These are phyloP conservation scores for Aurinia saxatilis DNA, from an alignment of 345 rosid species.

Conservation along the genomic window DNA sequence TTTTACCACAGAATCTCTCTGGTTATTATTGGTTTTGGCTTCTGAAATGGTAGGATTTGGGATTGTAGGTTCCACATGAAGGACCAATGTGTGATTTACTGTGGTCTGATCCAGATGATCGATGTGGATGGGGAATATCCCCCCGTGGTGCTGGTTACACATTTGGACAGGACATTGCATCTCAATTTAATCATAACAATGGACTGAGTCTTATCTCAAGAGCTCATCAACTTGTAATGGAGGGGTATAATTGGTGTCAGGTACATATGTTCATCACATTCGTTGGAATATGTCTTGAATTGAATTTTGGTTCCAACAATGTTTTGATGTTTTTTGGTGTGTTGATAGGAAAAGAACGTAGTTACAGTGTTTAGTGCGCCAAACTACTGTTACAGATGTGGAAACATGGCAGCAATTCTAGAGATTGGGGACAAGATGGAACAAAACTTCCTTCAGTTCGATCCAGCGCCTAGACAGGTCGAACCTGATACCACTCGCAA, in stretches of 20 bases:
- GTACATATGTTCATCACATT: not conserved
- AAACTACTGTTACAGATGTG: conserved; percentile 36
- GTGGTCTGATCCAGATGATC: conserved; percentile 99
- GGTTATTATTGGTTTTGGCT: not conserved
- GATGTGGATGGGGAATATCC: conserved; percentile 99
- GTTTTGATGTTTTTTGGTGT: conserved; percentile 12
- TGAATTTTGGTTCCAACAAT: not conserved
- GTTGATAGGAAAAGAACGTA: conserved; percentile 28
- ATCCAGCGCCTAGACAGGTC: conserved; percentile 34
- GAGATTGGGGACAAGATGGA: conserved; percentile 34
- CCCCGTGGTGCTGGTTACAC: conserved; percentile 99
- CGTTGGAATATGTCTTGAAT: not conserved
- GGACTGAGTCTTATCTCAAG: conserved; percentile 85
- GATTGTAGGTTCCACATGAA: conserved; percentile 86
- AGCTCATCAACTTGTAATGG: conserved; percentile 38
- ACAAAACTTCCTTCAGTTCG: conserved; percentile 33
- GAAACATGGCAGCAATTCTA: conserved; percentile 35
- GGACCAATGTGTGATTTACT: conserved; percentile 99
- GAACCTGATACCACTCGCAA: conserved; percentile 34
- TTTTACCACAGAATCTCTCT: not conserved
- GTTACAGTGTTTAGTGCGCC: conserved; percentile 37
- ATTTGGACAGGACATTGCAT: conserved; percentile 93
- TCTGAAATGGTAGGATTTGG: not conserved
- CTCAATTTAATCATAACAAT: conserved; percentile 78
- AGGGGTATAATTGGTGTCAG: conserved; percentile 35